These are phyloP conservation scores for Vaccinium corymbosum DNA, from an alignment of 148 eudicot genomes.

Conservation along the genomic window DNA sequence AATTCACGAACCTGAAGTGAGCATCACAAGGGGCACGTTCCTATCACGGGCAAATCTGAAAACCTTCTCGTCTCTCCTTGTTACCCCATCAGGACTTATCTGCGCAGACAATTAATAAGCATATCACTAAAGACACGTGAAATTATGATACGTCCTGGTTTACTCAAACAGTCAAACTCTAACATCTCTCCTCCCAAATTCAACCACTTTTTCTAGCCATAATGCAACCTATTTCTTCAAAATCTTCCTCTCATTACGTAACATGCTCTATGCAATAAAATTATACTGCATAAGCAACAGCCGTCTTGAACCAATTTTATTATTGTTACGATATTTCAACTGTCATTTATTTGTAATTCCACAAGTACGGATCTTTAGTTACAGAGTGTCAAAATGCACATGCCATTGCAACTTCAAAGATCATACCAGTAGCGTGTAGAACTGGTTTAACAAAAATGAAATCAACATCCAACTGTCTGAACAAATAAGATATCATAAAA, in stretches of 20 bases:
- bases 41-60: slow-evolving; percentile 72
- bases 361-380: not conserved
- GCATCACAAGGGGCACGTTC: slow-evolving; percentile 76
- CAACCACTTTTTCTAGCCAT: not conserved
- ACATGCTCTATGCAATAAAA: not conserved
- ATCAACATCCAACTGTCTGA: not conserved
- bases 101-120: slow-evolving; percentile 23
- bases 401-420: slow-evolving; percentile 10
- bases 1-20: slow-evolving; percentile 68
- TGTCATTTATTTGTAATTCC: not conserved
- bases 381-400: not conserved
- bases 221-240: not conserved
- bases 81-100: slow-evolving; percentile 82
- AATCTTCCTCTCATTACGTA: not conserved
- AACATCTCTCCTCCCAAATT: not conserved
- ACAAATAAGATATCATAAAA: not conserved
- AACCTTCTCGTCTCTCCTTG: slow-evolving; percentile 79
- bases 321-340: not conserved
- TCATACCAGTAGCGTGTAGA: not conserved
- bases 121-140: not conserved
- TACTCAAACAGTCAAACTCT: not conserved
- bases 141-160: not conserved
- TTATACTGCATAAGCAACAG: not conserved
- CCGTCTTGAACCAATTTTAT: not conserved
- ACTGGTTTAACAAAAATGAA: not conserved